phyloP scores from a whole-genome alignment of 1,284 basidiomycete genomes.

The Mycena sp. region DNA sequence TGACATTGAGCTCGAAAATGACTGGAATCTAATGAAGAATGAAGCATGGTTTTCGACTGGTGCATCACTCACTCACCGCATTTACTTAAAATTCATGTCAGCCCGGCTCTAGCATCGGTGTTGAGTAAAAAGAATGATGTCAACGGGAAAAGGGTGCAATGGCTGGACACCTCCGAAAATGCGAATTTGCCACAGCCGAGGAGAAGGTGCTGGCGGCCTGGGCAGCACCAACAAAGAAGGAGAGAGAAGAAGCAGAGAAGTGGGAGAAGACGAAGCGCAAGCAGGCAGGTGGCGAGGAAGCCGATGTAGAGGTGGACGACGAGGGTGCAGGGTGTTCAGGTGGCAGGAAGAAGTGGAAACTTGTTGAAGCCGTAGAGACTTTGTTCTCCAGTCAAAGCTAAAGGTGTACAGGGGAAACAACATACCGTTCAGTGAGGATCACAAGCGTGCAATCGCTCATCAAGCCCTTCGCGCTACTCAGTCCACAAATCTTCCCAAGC shows the following conservation, averaged over 20 bases:
- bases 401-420: slow-evolving; percentile 22
- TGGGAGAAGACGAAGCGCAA: slow-evolving; percentile 1
- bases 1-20: neutral
- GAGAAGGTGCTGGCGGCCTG: slow-evolving; percentile 8
- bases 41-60: neutral
- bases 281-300: neutral
- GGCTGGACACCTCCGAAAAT: slow-evolving; percentile 14
- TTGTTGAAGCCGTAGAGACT: slow-evolving; percentile 10
- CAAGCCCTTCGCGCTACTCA: slow-evolving; percentile 23
- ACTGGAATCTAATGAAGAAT: neutral
- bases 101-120: neutral
- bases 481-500: slow-evolving; percentile 21
- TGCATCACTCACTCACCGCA: neutral
- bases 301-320: slow-evolving; percentile 15
- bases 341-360: slow-evolving; percentile 21
- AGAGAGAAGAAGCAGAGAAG: slow-evolving; percentile 8
- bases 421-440: slow-evolving; percentile 21
- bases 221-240: slow-evolving; percentile 8
- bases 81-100: neutral
- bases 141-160: slow-evolving; percentile 18
- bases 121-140: neutral
- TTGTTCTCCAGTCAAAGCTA: slow-evolving; percentile 20
- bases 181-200: neutral
- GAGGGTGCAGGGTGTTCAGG: slow-evolving; percentile 5
- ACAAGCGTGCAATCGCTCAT: slow-evolving; percentile 12